phyloP scores from a whole-genome alignment of 225 moss, liverwort and hornwort species.

The Marchantia paleacea region DNA sequence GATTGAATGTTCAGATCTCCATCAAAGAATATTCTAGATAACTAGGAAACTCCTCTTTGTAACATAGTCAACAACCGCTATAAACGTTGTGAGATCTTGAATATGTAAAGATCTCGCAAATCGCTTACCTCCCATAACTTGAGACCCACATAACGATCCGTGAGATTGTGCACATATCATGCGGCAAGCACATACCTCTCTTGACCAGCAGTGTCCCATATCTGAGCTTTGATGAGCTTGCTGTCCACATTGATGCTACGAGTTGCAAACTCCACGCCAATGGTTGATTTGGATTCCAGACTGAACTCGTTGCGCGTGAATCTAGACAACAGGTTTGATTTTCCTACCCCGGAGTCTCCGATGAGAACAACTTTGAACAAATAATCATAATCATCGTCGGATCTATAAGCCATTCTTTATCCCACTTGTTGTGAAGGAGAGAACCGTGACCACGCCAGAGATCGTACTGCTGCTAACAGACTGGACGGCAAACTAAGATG shows the following conservation, averaged over 20 bases:
- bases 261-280: slow-evolving; percentile 90
- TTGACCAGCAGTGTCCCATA: slow-evolving; percentile 83
- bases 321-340: slow-evolving; percentile 95
- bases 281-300: slow-evolving; percentile 92
- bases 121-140: background rate
- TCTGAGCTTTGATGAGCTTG: slow-evolving; percentile 79
- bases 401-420: slow-evolving; percentile 72
- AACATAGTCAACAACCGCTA: background rate
- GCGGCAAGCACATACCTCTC: slow-evolving; percentile 42
- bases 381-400: slow-evolving; percentile 90
- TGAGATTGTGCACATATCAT: no score
- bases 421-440: slow-evolving; percentile 1
- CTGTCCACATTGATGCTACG: slow-evolving; percentile 68
- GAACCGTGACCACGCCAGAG: background rate
- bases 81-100: background rate
- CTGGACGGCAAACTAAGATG: slow-evolving; percentile 9
- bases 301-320: slow-evolving; percentile 94
- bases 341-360: slow-evolving; percentile 91
- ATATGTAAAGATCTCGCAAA: background rate
- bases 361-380: slow-evolving; percentile 89
- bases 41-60: background rate
- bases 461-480: background rate
- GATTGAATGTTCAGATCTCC: background rate
- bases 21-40: background rate
- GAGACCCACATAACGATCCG: background rate